phyloP scores from a whole-genome alignment of 768 basidiomycete genomes.

The Phylloporus arenicola region DNA sequence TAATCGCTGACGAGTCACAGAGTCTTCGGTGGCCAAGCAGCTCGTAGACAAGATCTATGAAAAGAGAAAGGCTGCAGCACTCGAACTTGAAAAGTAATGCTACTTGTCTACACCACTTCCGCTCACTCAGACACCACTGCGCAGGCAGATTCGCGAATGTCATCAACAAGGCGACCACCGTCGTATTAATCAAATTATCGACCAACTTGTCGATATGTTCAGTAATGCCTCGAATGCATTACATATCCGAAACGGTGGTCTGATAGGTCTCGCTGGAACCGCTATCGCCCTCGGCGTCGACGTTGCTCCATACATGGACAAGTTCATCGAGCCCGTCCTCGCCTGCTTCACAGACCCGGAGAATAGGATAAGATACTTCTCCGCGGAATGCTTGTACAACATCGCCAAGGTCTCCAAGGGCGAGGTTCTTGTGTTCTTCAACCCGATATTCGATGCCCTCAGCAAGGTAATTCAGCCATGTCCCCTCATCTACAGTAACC shows the following conservation, averaged over 20 bases:
- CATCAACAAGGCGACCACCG: constrained; percentile 75
- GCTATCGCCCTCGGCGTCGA: constrained; percentile 96
- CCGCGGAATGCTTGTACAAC: constrained; percentile 97
- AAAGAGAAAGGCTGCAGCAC: constrained; percentile 91
- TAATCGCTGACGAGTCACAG: constrained; percentile 33
- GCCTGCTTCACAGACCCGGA: constrained; percentile 92
- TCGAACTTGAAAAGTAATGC: constrained; percentile 87
- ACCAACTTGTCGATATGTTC: constrained; percentile 95
- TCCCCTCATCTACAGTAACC: constrained; percentile 3
- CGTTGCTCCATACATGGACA: constrained; percentile 90
- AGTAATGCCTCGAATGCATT: constrained; percentile 74
- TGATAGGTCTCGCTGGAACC: constrained; percentile 93
- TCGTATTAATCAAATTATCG: constrained; percentile 81
- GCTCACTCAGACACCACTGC: constrained; percentile 12
- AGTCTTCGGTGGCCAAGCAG: constrained; percentile 71
- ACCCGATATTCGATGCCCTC: constrained; percentile 95
- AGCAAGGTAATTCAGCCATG: constrained; percentile 66
- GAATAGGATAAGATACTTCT: constrained; percentile 94
- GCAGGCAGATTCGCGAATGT: constrained; percentile 81
- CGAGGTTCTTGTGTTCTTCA: constrained; percentile 94
- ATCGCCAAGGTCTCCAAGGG: constrained; percentile 97
- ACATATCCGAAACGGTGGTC: constrained; percentile 88
- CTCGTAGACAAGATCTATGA: constrained; percentile 93
- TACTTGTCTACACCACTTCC: neutral
- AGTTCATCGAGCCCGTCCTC: constrained; percentile 84